Evolutionary conservation across 1,284 basidiomycete genomes (phyloP).

Genomic region (Pascua guehoae): DNA sequence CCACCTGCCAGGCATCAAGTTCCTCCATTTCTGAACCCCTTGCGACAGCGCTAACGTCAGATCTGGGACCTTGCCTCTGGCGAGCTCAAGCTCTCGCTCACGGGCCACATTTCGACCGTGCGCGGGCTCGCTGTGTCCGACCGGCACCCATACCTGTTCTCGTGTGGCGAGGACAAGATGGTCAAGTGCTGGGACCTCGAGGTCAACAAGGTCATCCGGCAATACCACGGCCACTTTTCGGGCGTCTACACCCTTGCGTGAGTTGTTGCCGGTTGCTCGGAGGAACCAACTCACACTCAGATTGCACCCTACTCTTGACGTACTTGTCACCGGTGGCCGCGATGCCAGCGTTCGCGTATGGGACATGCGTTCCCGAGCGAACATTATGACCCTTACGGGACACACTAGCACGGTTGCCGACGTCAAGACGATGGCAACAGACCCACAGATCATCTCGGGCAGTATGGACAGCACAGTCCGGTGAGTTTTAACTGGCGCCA

Average conservation of each 20-base stretch:
- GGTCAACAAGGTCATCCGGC: constrained; percentile 96
- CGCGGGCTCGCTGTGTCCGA: constrained; percentile 87
- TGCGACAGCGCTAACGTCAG: constrained; percentile 23
- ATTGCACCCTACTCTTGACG: constrained; percentile 91
- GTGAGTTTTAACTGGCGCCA: constrained; percentile 49
- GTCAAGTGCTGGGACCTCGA: constrained; percentile 99
- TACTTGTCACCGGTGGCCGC: constrained; percentile 89
- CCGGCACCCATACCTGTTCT: constrained; percentile 95
- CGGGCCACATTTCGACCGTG: constrained; percentile 96
- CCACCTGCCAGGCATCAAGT: too few relatives aligned
- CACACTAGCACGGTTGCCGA: constrained; percentile 92
- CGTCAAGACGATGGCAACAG: constrained; percentile 90
- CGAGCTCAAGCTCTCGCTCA: constrained; percentile 89
- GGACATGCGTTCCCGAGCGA: constrained; percentile 98
- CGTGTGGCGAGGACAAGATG: constrained; percentile 99
- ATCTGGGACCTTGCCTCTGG: constrained; percentile 99
- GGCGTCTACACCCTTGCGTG: constrained; percentile 81
- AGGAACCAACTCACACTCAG: constrained; percentile 33
- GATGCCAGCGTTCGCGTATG: constrained; percentile 92
- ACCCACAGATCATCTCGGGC: constrained; percentile 95
- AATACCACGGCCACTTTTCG: constrained; percentile 96
- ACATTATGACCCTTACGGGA: constrained; percentile 87
- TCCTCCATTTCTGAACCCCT: too few relatives aligned
- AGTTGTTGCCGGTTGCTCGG: constrained; percentile 15
- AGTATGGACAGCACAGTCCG: constrained; percentile 96